phyloP scores from a whole-genome alignment of 2,329 filamentous ascomycete species.

The Leptosphaerulina australis region DNA sequence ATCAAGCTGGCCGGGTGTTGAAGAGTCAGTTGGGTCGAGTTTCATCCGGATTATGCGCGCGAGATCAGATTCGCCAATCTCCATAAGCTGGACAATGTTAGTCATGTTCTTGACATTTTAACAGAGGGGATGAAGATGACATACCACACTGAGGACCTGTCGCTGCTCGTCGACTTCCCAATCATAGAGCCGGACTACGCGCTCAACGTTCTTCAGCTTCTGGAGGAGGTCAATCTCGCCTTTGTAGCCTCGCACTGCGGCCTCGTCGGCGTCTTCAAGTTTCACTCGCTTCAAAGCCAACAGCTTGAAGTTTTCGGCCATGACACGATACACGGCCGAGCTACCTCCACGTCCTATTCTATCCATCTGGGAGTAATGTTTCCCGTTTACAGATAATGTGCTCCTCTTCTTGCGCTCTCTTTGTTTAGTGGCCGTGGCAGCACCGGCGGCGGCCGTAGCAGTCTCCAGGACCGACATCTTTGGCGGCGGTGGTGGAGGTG shows the following conservation, averaged over 20 bases:
- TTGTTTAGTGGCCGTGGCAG: constrained; percentile 71
- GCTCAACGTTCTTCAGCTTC: constrained; percentile 80
- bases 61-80: constrained; percentile 93
- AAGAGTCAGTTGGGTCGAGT: constrained; percentile 62
- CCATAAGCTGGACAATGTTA: constrained; percentile 73
- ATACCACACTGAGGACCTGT: constrained; percentile 81
- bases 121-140: constrained; percentile 42
- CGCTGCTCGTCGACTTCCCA: constrained; percentile 94
- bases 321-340: constrained; percentile 92
- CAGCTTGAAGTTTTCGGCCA: constrained; percentile 95
- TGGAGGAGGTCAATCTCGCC: constrained; percentile 92
- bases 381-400: constrained; percentile 86
- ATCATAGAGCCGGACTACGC: constrained; percentile 89
- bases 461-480: constrained; percentile 98
- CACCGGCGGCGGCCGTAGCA: constrained; percentile 81
- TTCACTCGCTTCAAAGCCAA: constrained; percentile 94
- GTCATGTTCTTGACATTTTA: neutral
- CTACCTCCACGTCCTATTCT: constrained; percentile 91
- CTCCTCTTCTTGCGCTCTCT: constrained; percentile 76
- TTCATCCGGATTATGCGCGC: constrained; percentile 79
- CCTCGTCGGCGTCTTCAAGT: constrained; percentile 85
- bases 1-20: constrained; percentile 66
- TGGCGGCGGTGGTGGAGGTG: constrained; percentile 81
- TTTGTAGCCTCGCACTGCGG: constrained; percentile 83
- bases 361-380: constrained; percentile 86